Percentiles rank a stretch among this genome's conserved stretches.
Conservation (phyloP, 202 grass and related monocot species). For the Panicum hallii region DNA sequence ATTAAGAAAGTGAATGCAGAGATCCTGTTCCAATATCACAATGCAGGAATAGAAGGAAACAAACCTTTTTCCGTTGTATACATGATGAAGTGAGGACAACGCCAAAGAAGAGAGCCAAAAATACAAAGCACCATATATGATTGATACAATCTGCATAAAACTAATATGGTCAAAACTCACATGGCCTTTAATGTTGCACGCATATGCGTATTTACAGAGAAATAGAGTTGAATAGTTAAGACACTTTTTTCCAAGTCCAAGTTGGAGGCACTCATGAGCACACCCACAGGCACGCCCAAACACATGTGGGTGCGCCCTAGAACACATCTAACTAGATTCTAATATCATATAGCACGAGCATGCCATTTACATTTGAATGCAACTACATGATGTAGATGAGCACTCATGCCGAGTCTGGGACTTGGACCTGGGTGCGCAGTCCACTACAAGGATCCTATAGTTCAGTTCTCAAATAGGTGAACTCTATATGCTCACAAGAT, state of each 20-base stretch:
- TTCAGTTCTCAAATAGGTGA: neutral
- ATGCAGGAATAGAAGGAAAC: conserved; percentile 2
- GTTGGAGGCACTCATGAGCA: neutral
- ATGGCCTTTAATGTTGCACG: neutral
- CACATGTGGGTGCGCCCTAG: neutral
- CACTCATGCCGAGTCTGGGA: neutral
- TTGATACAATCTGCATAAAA: conserved; percentile 81
- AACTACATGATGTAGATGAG: neutral
- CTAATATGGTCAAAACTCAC: conserved; percentile 23
- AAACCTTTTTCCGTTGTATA: conserved; percentile 68
- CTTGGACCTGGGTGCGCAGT: too few relatives aligned
- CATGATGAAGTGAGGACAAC: conserved; percentile 42
- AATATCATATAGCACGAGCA: neutral
- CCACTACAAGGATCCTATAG: too few relatives aligned
- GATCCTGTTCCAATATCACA: neutral
- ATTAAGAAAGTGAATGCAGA: neutral
- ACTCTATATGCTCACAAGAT: neutral
- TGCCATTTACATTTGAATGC: neutral
- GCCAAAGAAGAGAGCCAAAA: conserved; percentile 56
- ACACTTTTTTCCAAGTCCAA: neutral
- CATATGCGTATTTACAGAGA: neutral
- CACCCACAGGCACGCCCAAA: too few relatives aligned
- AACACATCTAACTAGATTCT: neutral
- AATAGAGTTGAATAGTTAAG: neutral
- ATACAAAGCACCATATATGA: conserved; percentile 77